Percentiles rank a stretch among this genome's conserved stretches.
These are phyloP conservation scores for Yarrowia sp. DNA, from an alignment of 805 yeast species.

Conservation along the genomic window DNA sequence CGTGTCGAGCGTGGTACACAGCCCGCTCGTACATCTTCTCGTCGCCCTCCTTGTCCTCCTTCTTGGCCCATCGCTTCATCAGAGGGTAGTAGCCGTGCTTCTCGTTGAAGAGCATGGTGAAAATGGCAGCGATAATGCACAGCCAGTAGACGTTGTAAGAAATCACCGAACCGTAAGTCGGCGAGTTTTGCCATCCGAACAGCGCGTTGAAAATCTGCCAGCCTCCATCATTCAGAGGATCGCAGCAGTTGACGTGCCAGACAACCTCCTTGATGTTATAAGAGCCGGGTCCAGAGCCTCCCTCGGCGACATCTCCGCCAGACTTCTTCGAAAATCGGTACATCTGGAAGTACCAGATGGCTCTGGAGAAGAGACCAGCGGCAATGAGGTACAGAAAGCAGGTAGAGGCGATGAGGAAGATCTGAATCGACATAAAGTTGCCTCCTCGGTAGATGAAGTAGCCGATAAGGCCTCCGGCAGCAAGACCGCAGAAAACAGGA, in stretches of 20 bases:
- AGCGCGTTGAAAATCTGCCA: constrained; percentile 97
- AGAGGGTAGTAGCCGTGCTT: constrained; percentile 49
- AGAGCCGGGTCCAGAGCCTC: constrained; percentile 93
- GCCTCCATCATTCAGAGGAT: constrained; percentile 86
- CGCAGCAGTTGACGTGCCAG: constrained; percentile 98
- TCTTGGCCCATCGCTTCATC: constrained; percentile 21
- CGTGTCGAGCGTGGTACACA: background rate
- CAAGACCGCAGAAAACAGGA: constrained; percentile 84
- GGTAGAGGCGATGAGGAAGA: constrained; percentile 84
- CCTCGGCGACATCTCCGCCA: constrained; percentile 95
- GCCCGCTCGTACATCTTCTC: constrained; percentile 8
- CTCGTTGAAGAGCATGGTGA: constrained; percentile 77
- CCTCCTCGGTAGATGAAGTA: constrained; percentile 75
- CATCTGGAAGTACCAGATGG: constrained; percentile 83
- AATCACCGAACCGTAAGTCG: constrained; percentile 87
- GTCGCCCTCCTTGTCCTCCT: background rate
- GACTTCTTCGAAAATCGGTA: constrained; percentile 60
- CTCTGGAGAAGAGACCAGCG: constrained; percentile 91
- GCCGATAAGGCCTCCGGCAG: constrained; percentile 77
- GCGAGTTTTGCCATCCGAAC: constrained; percentile 97
- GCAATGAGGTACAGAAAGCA: constrained; percentile 83
- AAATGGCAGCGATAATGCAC: constrained; percentile 52
- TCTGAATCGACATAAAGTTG: constrained; percentile 74
- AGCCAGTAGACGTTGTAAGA: constrained; percentile 91
- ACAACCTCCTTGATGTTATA: constrained; percentile 76